Evolutionary conservation across 768 basidiomycete species (phyloP), one percentile per base, ranked within the genome.

Genomic region (Pulveroboletus ravenelii): DNA sequence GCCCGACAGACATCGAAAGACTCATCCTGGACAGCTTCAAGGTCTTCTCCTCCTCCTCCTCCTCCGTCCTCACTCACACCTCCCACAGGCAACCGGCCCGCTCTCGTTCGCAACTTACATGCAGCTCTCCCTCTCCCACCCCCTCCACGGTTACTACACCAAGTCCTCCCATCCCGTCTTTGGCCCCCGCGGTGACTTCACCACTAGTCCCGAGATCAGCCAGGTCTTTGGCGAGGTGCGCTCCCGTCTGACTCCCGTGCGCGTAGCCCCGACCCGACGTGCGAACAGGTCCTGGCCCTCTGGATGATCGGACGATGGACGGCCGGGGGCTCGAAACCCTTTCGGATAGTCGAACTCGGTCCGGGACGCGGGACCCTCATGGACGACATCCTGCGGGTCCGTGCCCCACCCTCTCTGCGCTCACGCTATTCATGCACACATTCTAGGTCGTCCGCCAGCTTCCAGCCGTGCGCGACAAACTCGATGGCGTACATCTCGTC

Each of bases 181-280:
- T 61, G 96, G 96, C 12, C 55, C 80, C 0, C 74, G 77, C 37
- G 96, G 96, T 6, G 96, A 99, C 72, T 99, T 98, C 62, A 87
- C 89, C 18, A 99, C 96, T 10, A 93, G 89, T 59, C 96, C 95
- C 2, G 96, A 99, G 67, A 97, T 99, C 47, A 89, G 83, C 59
- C 93, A 97, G 65, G 81, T 90, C 1, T 98, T 98, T 65, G 96
- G 96, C 52, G 95, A 99, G 83, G 95, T 93, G 63, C 56, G 80
- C 67, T 39, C 36, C 50, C 23, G 23, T 17, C 15, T n/a, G 34
- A 12, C 6, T 13, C 6, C 20, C 20, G 3, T 43, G 5, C 8
- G 7, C 32, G 18, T 39, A 3, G 54, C 54, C 48, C 56, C 54
- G 53, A 30, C 62, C 56, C 53, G 53, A 31, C 62, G 29, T 13